Evolutionary conservation across 2,329 filamentous ascomycete species (phyloP), one percentile per base, ranked within the genome.

Genomic region (Dothistroma pini): DNA sequence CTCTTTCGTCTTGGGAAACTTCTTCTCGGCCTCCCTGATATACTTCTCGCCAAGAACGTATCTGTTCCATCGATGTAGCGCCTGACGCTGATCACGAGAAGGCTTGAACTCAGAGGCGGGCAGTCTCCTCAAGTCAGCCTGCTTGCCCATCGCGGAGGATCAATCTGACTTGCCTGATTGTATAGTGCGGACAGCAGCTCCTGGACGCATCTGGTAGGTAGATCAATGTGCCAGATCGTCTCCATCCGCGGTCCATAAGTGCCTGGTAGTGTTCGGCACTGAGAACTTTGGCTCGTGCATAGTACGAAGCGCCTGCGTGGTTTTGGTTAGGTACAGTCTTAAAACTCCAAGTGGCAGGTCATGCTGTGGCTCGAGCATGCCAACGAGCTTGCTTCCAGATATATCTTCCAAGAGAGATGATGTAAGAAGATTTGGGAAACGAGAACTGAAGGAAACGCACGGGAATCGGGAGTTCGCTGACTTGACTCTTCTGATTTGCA

Each of bases 161-260:
- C 16, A 12, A 52, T 11, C 21, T 21, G 25, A 51, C 72, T 56
- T 68, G 80, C 79, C 78, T 86, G 57, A 95, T 87, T 0, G 89
- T 92, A 74, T 93, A 97, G 72, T 97, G 92, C 50, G 93, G 92
- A 75, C 95, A 99, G 71, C 95, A 99, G 63, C 91, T 90, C 59
- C 86, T 82, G 61, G 83, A 83, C 69, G 91, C 87, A 74, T 95
- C 89, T 14, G 90, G 90, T 63, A 90, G 86, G 76, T 95, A 95
- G 54, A 95, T 79, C 9, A 91, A 79, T 31, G 78, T 85, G 16
- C 82, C 82, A 44, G 81, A 83, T 66, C 81, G 83, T 74, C 90
- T 87, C 89, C 89, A 95, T 63, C 87, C 89, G 66, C 89, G 84
- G 74, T 92, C 85, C 50, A 93, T 78, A 41, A 95, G 79, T 49